Conservation (phyloP, 495 filamentous ascomycete genomes). For the Ascobolus immersus region DNA sequence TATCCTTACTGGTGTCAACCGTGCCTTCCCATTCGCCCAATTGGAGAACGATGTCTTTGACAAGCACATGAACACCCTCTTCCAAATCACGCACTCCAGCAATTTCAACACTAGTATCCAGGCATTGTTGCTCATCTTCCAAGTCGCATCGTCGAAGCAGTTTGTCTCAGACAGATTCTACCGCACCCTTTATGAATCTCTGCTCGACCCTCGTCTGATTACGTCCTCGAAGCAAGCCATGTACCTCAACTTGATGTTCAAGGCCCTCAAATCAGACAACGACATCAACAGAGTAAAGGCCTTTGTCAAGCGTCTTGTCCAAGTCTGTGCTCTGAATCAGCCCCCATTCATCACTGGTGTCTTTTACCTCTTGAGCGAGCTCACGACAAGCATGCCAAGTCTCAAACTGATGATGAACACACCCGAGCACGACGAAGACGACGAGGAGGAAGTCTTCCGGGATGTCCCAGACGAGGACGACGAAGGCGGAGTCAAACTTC, state of each 20-base stretch:
- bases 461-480: constrained; percentile 37
- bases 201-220: constrained; percentile 66
- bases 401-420: constrained; percentile 46
- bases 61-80: constrained; percentile 74
- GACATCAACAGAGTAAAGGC: constrained; percentile 77
- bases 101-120: constrained; percentile 98
- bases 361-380: constrained; percentile 60
- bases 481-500: constrained; percentile 7
- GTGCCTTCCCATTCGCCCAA: constrained; percentile 76
- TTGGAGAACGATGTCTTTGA: constrained; percentile 30
- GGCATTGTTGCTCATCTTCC: constrained; percentile 84
- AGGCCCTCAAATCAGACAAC: constrained; percentile 60
- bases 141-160: constrained; percentile 57
- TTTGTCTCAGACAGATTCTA: constrained; percentile 70
- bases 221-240: constrained; percentile 84
- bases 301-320: constrained; percentile 76
- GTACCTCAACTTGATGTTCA: constrained; percentile 78
- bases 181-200: constrained; percentile 77
- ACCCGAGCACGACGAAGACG: constrained; percentile 43
- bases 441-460: constrained; percentile 35
- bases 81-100: constrained; percentile 82
- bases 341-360: constrained; percentile 77
- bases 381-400: constrained; percentile 48
- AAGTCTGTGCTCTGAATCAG: constrained; percentile 63
- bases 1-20: constrained; percentile 78